Conservation (phyloP, 177 flowering plant genomes). For the Telopea speciosissima region DNA sequence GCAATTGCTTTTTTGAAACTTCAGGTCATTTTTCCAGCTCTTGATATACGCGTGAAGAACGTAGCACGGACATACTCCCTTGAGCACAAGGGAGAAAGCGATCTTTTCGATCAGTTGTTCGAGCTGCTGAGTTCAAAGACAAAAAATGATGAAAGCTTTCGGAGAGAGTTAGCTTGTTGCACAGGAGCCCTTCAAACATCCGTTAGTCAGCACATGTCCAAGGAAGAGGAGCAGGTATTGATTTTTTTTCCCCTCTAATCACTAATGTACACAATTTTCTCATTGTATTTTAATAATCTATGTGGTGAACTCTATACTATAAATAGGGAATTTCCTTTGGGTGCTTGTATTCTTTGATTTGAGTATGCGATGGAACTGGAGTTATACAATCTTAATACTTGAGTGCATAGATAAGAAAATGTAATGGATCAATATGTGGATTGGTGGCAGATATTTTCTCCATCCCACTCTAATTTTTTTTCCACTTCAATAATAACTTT, state of each 20-base stretch:
- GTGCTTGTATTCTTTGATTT: background rate
- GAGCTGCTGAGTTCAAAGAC: constrained; percentile 45
- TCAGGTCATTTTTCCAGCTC: constrained; percentile 94
- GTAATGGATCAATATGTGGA: background rate
- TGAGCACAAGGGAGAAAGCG: constrained; percentile 85
- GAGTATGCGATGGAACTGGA: background rate
- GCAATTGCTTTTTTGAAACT: constrained; percentile 6
- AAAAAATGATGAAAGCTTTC: constrained; percentile 53
- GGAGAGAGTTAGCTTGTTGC: constrained; percentile 81
- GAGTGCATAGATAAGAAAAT: background rate
- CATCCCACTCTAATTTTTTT: too few species aligned
- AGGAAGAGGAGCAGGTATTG: constrained; percentile 93
- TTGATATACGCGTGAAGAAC: constrained; percentile 88
- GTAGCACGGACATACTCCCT: constrained; percentile 85
- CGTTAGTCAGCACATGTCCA: constrained; percentile 83
- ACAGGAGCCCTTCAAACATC: constrained; percentile 82
- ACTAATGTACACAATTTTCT: background rate
- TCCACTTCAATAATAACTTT: too few species aligned
- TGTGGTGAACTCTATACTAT: background rate
- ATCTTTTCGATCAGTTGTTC: constrained; percentile 73
- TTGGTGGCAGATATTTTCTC: too few species aligned
- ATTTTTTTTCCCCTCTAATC: background rate
- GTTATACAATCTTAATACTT: background rate
- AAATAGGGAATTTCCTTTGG: background rate
- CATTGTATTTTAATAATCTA: background rate